Base-by-base conservation (phyloP, 164 flowering plant genomes). In the Saururus chinensis region DNA sequence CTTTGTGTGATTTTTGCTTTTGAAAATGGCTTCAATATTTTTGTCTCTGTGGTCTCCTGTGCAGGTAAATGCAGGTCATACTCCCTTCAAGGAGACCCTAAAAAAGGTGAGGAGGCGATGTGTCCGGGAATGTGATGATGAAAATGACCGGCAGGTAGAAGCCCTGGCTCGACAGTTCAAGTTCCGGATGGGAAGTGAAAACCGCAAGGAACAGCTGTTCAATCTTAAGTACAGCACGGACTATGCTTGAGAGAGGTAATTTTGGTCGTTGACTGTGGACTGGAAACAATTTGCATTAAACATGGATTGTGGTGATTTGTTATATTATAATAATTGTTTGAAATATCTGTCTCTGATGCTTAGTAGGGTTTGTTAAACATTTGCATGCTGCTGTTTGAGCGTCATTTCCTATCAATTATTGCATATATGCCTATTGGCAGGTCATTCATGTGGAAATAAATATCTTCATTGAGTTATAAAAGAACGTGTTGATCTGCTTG, bases 41-140 rank as follows among this genome's bases (percentile, higher is more conserved):
- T 56, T 24, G 37, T 7, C 35, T 11, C 40, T 17, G 8, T 25
- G 14, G n/a, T 22, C 25, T 30, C 22, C 40, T 49, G 66, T 63
- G 65, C 88, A 95, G 99, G 80, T 87, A 21, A 69, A 57, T 42
- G 95, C 84, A 5, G 97, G 95, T 60, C 80, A 77, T 67, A 57
- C 25, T 40, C 96, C 99, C 16, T 73, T 89, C 13, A 95, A 75
- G 70, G 87, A 83, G 64, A 81, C 72, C 25, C 80, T 95, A 16
- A 85, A 77, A 70, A 91, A 83, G 76, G 71, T 90, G 22, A 77
- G 93, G 70, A 87, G 99, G 73, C 84, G 99, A 59, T 84, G 96
- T 57, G 58, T 70, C 10, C 69, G 99, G 56, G 92, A 88, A 72
- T 70, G 83, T 79, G 92, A 95, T 67, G 65, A 82, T 55, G 90